These are phyloP conservation scores for Phytopythium vexans DNA, from an alignment of 352 stramenopile genomes.

Conservation along the genomic window DNA sequence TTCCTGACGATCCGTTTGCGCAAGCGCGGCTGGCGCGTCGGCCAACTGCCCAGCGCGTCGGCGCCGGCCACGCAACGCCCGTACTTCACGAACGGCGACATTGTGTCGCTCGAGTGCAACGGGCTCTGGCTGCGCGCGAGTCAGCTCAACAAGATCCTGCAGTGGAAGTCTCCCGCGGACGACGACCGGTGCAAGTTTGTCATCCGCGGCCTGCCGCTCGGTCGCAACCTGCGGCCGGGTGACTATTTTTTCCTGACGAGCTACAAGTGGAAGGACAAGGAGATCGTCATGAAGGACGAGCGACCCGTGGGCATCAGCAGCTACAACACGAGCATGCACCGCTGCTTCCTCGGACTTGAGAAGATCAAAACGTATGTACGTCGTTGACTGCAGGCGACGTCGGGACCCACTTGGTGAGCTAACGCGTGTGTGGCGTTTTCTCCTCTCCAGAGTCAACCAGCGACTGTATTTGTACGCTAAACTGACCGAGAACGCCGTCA, in stretches of 20 bases:
- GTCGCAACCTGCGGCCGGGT: conserved; percentile 62
- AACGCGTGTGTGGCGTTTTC: background rate
- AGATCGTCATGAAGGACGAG: conserved; percentile 79
- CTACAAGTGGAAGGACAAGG: conserved; percentile 86
- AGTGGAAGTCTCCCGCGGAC: conserved; percentile 83
- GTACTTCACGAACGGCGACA: conserved; percentile 81
- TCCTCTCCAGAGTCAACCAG: conserved; percentile 37
- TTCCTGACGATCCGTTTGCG: conserved; percentile 76
- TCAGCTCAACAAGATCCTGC: conserved; percentile 78
- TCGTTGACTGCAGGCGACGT: background rate
- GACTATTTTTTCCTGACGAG: conserved; percentile 89
- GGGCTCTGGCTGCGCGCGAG: conserved; percentile 76
- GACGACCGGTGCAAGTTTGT: conserved; percentile 87
- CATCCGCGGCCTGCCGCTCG: conserved; percentile 70
- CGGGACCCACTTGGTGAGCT: background rate
- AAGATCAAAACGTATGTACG: conserved; percentile 67
- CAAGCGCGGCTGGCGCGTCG: conserved; percentile 67
- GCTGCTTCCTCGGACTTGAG: conserved; percentile 79
- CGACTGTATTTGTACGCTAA: conserved; percentile 82
- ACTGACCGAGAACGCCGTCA: conserved; percentile 69
- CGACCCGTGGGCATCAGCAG: conserved; percentile 71
- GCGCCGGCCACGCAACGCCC: conserved; percentile 43
- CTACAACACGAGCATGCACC: conserved; percentile 84
- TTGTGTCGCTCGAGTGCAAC: conserved; percentile 87
- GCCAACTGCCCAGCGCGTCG: conserved; percentile 16